Base-by-base conservation (phyloP, 257 asterid genomes). In the Prunella vulgaris region DNA sequence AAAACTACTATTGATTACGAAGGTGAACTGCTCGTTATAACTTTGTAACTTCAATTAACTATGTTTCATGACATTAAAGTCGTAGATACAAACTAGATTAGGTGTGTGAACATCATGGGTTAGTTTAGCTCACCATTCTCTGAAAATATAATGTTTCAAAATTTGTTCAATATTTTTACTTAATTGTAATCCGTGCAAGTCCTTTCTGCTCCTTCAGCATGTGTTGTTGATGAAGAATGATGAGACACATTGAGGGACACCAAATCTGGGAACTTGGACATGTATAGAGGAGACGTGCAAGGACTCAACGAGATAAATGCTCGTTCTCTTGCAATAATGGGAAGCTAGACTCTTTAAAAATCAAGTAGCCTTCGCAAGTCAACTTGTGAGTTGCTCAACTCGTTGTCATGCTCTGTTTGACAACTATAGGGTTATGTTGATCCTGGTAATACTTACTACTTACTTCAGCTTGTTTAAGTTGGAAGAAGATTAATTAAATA, bases 191-290 rank as follows among this genome's bases (percentile, higher is more conserved):
- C 15, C 4, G 17, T 13, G 49, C 3, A 22, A 28, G 12, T 28
- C 22, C 17, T 9, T 64, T 73, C 76, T 60, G 49, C 65, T 62
- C 21, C 69, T 77, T 57, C 79, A 83, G 87, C 84, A 38, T 83
- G 83, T 57, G 10, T 69, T 69, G 78, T 69, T 14, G 87, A 80
- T 52, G 84, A 77, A 15, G 76, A 72, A 72, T 73, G 25, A 62
- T 72, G 81, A 80, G 35, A 53, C 20, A 24, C 62, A 69, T 38
- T 10, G 57, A 49, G 68, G 73, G 72, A 57, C 64, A 38, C 33
- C 58, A 27, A 22, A 6, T 49, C 54, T 28, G 14, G 71, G 81
- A 63, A 59, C 69, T 32, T 63, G 68, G 60, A 48, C 28, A 7
- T 73, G 76, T 77, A 73, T 58, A 72, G 17, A 25, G 60, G 30